Conservation (phyloP, 805 yeast genomes). For the Suhomyces xylopsoci region DNA sequence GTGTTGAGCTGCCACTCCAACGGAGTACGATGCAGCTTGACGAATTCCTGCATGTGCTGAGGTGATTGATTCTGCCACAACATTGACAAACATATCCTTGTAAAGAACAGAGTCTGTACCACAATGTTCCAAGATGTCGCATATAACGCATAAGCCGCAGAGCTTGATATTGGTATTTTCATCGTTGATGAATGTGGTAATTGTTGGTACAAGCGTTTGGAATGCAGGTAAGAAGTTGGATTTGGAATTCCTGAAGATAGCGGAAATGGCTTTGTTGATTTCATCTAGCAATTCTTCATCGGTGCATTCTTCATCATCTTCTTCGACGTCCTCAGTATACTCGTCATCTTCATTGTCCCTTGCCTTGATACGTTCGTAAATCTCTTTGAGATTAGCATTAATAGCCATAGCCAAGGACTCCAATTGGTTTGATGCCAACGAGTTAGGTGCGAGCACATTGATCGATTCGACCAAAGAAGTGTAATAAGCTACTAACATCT, state of each 20-base stretch:
- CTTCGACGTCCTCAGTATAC: slow-evolving; percentile 81
- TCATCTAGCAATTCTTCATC: slow-evolving; percentile 91
- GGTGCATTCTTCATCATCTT: slow-evolving; percentile 77
- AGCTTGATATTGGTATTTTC: slow-evolving; percentile 65
- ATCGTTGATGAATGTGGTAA: slow-evolving; percentile 60
- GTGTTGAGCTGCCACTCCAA: slow-evolving; percentile 82
- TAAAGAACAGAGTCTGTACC: slow-evolving; percentile 66
- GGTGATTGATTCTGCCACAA: slow-evolving; percentile 63
- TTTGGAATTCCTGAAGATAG: slow-evolving; percentile 63
- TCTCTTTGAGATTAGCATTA: slow-evolving; percentile 59
- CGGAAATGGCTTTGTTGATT: slow-evolving; percentile 68
- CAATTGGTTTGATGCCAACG: slow-evolving; percentile 56
- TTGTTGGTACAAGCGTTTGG: slow-evolving; percentile 59
- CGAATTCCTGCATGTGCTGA: slow-evolving; percentile 70
- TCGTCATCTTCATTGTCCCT: slow-evolving; percentile 81
- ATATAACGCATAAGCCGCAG: slow-evolving; percentile 76
- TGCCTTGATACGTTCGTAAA: slow-evolving; percentile 64
- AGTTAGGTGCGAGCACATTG: slow-evolving; percentile 61
- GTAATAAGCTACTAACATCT: slow-evolving; percentile 75
- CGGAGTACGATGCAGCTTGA: slow-evolving; percentile 80
- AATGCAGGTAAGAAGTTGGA: slow-evolving; percentile 61
- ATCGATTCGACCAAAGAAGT: slow-evolving; percentile 65
- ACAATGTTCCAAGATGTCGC: slow-evolving; percentile 76
- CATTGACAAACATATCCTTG: slow-evolving; percentile 61
- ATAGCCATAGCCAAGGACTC: slow-evolving; percentile 56